Base-by-base conservation (phyloP, 768 basidiomycete genomes). In the Chalciporus piperatus region DNA sequence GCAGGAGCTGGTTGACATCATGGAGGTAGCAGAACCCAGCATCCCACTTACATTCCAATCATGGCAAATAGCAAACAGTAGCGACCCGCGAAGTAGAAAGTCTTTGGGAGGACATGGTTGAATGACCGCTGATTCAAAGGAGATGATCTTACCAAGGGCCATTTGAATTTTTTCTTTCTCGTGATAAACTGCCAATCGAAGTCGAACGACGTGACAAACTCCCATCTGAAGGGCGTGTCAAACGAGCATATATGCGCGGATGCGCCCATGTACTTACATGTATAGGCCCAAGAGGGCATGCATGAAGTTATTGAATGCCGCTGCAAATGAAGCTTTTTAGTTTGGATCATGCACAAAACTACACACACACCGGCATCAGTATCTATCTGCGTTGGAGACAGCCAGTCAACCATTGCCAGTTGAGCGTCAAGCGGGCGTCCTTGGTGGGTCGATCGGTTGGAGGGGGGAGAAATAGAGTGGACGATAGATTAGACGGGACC, bases 31-130 rank as follows among this genome's bases (percentile, higher is more conserved):
- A 30, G 46, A 16, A 28, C n/a, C 45, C 7, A 28, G 37, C 32
- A 47, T 27, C 5, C 19, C 12, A 70, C 85, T 60, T 58, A 87
- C 86, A 88, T 85, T 61, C 86, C 86, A 49, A 85, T 73, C 53
- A 87, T 67, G 3, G 86, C 81, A 55, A 85, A 74, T 6, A 88
- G 67, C 33, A 87, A 67, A 59, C 74, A 78, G 62, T 87, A 88
- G 45, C 86, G 79, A 56, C 84, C 82, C 41, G 82, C 65, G 66
- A 88, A 87, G 65, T 88, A 88, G 62, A 86, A 85, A 41, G 76
- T 68, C 84, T 37, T 37, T 87, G 51, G 12, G 3, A 6, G 38
- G 17, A 37, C 17, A 19, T 50, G 16, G 20, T 22, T 22, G 22
- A 22, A 42, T 22, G 33, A 37, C 14, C n/a, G 12, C 27, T 14